Percentiles rank a stretch among this genome's conserved stretches.
phyloP scores from a whole-genome alignment of 768 basidiomycete genomes.

The Collybia mongolica region DNA sequence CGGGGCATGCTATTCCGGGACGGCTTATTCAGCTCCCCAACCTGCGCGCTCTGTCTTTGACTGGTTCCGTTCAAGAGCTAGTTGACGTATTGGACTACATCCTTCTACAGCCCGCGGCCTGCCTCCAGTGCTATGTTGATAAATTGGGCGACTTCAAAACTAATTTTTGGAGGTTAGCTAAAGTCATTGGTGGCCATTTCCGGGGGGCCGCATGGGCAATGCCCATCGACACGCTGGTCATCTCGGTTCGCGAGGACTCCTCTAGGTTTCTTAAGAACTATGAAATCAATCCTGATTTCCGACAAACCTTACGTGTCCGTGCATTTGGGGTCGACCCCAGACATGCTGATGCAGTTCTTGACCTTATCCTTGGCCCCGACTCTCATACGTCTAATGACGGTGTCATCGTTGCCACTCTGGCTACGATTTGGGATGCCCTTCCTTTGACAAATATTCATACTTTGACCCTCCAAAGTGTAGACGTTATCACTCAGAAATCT shows the following conservation, averaged over 20 bases:
- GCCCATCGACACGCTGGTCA: conserved; percentile 26
- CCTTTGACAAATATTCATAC: conserved; percentile 28
- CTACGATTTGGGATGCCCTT: conserved; percentile 30
- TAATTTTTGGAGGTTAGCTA: conserved; percentile 24
- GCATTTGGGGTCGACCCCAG: conserved; percentile 26
- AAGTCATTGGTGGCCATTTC: conserved; percentile 23
- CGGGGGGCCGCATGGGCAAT: conserved; percentile 14
- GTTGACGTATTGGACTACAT: conserved; percentile 27
- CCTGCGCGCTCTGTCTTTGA: conserved; percentile 26
- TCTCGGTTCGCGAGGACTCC: conserved; percentile 26
- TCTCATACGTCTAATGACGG: conserved; percentile 25
- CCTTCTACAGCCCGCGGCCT: conserved; percentile 22
- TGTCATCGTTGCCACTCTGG: conserved; percentile 26
- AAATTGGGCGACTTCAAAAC: conserved; percentile 25
- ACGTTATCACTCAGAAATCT: conserved; percentile 37
- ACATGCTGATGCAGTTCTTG: conserved; percentile 23
- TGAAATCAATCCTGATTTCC: conserved; percentile 25
- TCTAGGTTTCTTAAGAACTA: conserved; percentile 20
- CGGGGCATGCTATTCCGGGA: conserved; percentile 13
- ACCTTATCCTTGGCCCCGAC: conserved; percentile 29
- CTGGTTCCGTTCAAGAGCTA: conserved; percentile 29
- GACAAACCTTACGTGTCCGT: conserved; percentile 31
- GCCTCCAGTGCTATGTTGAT: conserved; percentile 23
- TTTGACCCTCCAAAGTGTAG: conserved; percentile 33
- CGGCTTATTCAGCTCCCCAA: conserved; percentile 23